Conservation (phyloP, 306 rosid genomes). For the Glycine tomentella region DNA sequence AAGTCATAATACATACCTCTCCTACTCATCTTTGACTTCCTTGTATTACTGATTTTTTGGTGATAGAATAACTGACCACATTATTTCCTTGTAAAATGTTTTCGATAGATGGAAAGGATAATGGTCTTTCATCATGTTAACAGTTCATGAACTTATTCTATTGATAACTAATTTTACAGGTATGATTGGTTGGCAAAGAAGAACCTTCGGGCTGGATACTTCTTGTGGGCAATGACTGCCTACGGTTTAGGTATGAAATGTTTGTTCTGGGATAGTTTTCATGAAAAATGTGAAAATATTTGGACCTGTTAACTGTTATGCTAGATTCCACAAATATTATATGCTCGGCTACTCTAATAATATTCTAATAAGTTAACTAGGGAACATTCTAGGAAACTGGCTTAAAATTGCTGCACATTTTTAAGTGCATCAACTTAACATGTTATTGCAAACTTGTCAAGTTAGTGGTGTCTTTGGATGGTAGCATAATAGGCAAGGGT, state of each 20-base stretch:
- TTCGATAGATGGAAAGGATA: conserved; percentile 21
- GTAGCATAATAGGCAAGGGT: neutral
- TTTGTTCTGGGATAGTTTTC: conserved; percentile 24
- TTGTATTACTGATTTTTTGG: conserved; percentile 9
- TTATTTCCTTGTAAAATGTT: conserved; percentile 30
- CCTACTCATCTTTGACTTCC: neutral
- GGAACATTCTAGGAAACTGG: neutral
- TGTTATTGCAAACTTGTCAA: no score
- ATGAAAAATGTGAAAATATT: conserved; percentile 35
- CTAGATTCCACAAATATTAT: conserved; percentile 11
- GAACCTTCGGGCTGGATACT: conserved; percentile 86
- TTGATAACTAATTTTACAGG: conserved; percentile 59
- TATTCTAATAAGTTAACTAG: conserved; percentile 1
- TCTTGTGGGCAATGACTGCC: conserved; percentile 96
- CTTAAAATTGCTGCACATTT: no score
- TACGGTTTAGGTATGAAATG: conserved; percentile 89
- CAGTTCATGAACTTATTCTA: conserved; percentile 32
- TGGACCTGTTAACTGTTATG: conserved; percentile 11
- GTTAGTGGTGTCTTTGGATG: no score
- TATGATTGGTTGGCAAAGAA: conserved; percentile 94
- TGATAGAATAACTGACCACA: neutral
- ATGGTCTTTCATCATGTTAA: conserved; percentile 18
- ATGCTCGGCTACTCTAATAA: neutral
- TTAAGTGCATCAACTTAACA: no score
- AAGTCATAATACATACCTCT: conserved; percentile 34